These are phyloP conservation scores for Phytophthora hibernalis DNA, from an alignment of 352 stramenopile species.

Conservation along the genomic window DNA sequence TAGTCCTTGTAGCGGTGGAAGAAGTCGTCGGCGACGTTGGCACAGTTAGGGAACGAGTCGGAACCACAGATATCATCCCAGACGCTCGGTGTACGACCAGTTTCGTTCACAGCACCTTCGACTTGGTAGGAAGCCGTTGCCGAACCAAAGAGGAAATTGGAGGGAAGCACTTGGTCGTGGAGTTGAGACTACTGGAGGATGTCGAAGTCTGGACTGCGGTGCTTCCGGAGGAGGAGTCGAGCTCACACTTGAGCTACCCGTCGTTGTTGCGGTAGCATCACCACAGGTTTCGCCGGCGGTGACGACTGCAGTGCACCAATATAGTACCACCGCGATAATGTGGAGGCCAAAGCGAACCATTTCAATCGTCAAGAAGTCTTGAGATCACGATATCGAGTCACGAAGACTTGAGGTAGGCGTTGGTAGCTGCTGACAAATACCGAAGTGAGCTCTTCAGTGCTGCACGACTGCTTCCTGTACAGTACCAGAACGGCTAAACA, in stretches of 20 bases:
- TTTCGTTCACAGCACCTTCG: constrained; percentile 85
- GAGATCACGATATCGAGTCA: too few relatives aligned
- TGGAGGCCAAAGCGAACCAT: constrained; percentile 15
- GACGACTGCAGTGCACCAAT: not conserved
- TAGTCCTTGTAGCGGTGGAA: constrained; percentile 92
- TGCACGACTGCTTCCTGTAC: not conserved
- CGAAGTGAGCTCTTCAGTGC: constrained; percentile 9
- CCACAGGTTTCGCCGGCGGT: not conserved
- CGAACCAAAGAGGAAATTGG: constrained; percentile 78
- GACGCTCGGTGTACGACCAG: constrained; percentile 77
- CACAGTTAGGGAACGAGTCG: constrained; percentile 62
- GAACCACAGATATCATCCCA: constrained; percentile 90
- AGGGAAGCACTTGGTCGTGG: constrained; percentile 43
- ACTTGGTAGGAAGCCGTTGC: constrained; percentile 92
- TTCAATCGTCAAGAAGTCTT: not conserved
- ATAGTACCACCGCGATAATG: not conserved
- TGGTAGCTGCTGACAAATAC: constrained; percentile 8
- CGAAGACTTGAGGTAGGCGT: not conserved
- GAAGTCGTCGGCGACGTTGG: constrained; percentile 92
- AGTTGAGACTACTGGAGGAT: constrained; percentile 19
- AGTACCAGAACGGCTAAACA: constrained; percentile 16
- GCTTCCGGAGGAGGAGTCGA: constrained; percentile 1
- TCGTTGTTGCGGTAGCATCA: not conserved
- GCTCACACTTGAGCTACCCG: not conserved
- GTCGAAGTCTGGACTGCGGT: not conserved